Evolutionary conservation across 1,139 yeast genomes (phyloP), one percentile per base, ranked within the genome.

Genomic region (Magnusiomyces tetraspermus): DNA sequence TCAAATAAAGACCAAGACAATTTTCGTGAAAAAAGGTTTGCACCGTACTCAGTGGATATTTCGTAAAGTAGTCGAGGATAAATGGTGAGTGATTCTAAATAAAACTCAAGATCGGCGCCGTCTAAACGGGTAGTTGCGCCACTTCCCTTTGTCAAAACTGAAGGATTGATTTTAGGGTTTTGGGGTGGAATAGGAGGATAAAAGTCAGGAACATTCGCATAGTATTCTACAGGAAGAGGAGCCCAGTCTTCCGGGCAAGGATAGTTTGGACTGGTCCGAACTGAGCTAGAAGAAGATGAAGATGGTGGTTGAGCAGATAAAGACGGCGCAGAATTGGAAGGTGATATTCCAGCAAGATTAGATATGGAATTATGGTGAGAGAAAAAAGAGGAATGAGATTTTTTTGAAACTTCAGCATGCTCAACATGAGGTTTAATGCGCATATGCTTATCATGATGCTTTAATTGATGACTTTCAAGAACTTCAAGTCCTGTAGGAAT

Each of bases 201-300:
- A 38, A 17, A 38, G 24, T 38, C 42, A 19, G 42, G 42, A 17
- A 38, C 42, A n/a, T 38, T 38, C 21, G 42, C 22, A 38, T 38
- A 38, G 24, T 38, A 38, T 10, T 38, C 42, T 10, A 15, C n/a
- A 19, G 42, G 42, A 19, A 38, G 42, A 5, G 42, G 42, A 4
- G 42, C 24, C 42, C 42, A 38, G 15, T 38, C 42, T 5, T 38
- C 42, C 17, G 42, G 42, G n/a, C 42, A 38, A 19, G 42, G 42
- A 15, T 19, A 38, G 24, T 38, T 38, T 38, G 42, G 42, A 10
- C 24, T 21, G 8, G 42, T 38, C 5, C 42, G 38, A 17, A 33
- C 17, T 15, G 38, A 33, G 38, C 38, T 15, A 8, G 38, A 10
- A 33, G 38, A 15, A 33, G 38, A 15, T 6, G 38, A 4, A 10